Evolutionary conservation across 2,329 filamentous ascomycete species (phyloP), one percentile per base, ranked within the genome.

Genomic region (Talaromyces sp.): DNA sequence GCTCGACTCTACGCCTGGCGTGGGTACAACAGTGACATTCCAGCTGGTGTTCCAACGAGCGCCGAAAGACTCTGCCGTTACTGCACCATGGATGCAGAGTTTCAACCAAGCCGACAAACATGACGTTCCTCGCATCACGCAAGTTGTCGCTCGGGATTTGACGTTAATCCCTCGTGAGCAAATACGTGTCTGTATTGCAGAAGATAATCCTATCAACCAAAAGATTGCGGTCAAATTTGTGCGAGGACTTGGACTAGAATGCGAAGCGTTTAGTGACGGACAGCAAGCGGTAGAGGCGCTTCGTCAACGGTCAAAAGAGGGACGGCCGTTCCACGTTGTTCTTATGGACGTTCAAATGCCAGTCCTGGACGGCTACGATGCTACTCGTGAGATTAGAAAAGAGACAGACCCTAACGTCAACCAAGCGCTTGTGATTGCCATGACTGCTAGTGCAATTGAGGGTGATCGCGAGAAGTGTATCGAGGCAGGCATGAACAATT

Each of bases 331-430:
- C 79, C 93, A 97, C 72, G 85, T 97, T 37, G 89, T 96, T 47
- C 85, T 97, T 52, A 97, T 97, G 93, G 93, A 97, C 75, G 92
- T 96, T 3, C 93, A 97, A 78, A 97, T 97, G 93, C 93, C 93
- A 0, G 88, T 96, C 3, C 85, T 96, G 9, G 93, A 97, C 75
- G 93, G 93, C 6, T 97, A 97, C 74, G 91, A 96, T 76, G 93
- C 93, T 1, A 97, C 93, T 0, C 90, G 90, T 69, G 85, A 92
- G 65, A 87, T 97, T 52, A 89, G 93, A 10, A 87, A 87, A 70
- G 93, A 97, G 75, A 76, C 86, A 0, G 86, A 92, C 66, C 89
- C 92, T 41, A 85, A 86, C 8, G 92, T 98, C 11, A 85, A 91
- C 61, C 89, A 91, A 69, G 87, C 96, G 1, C 82, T 97, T n/a